These are phyloP conservation scores for Microbotryum intermedium DNA, from an alignment of 1,284 basidiomycete genomes.

Conservation along the genomic window DNA sequence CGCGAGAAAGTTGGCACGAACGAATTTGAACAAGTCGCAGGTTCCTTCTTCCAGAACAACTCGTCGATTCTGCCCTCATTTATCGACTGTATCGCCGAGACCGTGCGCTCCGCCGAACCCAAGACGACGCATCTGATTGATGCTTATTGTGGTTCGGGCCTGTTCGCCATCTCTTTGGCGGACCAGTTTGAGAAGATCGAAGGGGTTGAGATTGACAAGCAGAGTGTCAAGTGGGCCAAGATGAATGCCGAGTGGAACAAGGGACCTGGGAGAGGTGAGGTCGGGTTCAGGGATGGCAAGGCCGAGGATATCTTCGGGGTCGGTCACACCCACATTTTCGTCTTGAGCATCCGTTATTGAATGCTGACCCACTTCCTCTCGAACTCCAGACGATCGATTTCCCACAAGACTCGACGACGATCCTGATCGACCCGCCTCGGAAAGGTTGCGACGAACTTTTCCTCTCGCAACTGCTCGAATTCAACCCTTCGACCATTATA, in stretches of 20 bases:
- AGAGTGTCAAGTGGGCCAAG: slow-evolving; percentile 70
- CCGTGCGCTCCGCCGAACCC: slow-evolving; percentile 50
- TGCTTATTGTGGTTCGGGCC: slow-evolving; percentile 81
- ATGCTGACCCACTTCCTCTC: background rate
- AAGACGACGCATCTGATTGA: slow-evolving; percentile 75
- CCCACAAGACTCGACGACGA: slow-evolving; percentile 57
- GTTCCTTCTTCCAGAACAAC: slow-evolving; percentile 96
- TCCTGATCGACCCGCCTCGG: slow-evolving; percentile 78
- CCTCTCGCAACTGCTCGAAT: slow-evolving; percentile 64
- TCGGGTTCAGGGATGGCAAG: slow-evolving; percentile 48
- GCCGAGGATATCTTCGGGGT: slow-evolving; percentile 50
- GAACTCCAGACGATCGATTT: slow-evolving; percentile 47
- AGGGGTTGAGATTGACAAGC: slow-evolving; percentile 67
- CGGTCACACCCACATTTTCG: slow-evolving; percentile 23
- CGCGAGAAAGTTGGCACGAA: slow-evolving; percentile 74
- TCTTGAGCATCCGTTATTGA: background rate
- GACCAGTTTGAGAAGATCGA: slow-evolving; percentile 67
- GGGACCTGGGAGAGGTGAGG: slow-evolving; percentile 36
- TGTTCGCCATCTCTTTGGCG: slow-evolving; percentile 84
- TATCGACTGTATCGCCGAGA: slow-evolving; percentile 67
- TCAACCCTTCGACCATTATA: slow-evolving; percentile 62
- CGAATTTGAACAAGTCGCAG: slow-evolving; percentile 74
- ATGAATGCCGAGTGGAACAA: slow-evolving; percentile 69
- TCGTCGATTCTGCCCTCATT: slow-evolving; percentile 80
- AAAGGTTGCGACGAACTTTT: slow-evolving; percentile 83